phyloP scores from a whole-genome alignment of 805 yeast genomes.

The Diddensiella transvaalensis region DNA sequence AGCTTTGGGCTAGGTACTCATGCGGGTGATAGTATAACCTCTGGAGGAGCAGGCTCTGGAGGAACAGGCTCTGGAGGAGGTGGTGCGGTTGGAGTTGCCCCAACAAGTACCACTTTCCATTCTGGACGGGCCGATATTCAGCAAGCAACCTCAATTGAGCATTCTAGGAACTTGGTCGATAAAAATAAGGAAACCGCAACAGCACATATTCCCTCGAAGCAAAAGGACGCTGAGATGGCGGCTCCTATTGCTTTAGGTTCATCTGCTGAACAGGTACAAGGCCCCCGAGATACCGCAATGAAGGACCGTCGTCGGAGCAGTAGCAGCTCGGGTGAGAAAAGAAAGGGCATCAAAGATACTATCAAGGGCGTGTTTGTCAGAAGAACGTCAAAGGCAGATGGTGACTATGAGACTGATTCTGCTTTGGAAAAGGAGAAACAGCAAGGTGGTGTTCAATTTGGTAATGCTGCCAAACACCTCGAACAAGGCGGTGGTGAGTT shows the following conservation, averaged over 20 bases:
- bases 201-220: background rate
- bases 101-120: background rate
- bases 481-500: slow-evolving; percentile 1
- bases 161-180: background rate
- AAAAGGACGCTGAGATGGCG: background rate
- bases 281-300: background rate
- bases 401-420: background rate
- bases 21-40: no score
- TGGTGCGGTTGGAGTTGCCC: background rate
- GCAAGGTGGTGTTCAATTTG: slow-evolving; percentile 1
- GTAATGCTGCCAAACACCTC: background rate
- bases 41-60: no score
- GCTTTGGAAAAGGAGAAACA: slow-evolving; percentile 3
- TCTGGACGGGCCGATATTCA: background rate
- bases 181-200: background rate
- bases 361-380: slow-evolving; percentile 12
- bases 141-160: background rate
- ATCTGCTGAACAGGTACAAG: background rate
- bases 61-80: no score
- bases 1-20: background rate
- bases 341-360: slow-evolving; percentile 10
- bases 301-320: slow-evolving; percentile 2
- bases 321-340: slow-evolving; percentile 3
- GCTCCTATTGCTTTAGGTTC: background rate
- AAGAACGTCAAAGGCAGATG: background rate